Percentiles rank a stretch among this genome's conserved stretches.
phyloP scores from a whole-genome alignment of 495 filamentous ascomycete species.

The Tuber calosporum region DNA sequence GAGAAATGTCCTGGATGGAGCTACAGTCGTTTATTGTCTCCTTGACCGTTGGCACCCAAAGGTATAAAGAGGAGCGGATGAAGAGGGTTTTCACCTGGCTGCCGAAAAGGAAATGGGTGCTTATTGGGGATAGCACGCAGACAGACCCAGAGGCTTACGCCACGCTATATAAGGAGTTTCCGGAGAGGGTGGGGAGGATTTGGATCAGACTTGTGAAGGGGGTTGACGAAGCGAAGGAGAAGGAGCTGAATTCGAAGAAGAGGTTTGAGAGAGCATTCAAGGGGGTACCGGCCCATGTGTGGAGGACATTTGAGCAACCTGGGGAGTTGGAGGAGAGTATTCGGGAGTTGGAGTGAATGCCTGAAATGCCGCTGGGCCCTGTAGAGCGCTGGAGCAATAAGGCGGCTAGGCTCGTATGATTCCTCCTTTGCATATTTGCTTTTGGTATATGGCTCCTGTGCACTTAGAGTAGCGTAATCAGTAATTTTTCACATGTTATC shows the following conservation, averaged over 20 bases:
- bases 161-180: conserved; percentile 57
- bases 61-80: conserved; percentile 80
- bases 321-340: conserved; percentile 54
- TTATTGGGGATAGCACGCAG: conserved; percentile 86
- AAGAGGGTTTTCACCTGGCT: conserved; percentile 67
- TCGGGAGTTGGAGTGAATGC: conserved; percentile 41
- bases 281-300: conserved; percentile 59
- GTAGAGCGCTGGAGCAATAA: not conserved
- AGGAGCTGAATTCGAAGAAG: conserved; percentile 61
- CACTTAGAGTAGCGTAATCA: not conserved
- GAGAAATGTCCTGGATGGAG: conserved; percentile 83
- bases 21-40: conserved; percentile 68
- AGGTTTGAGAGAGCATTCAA: conserved; percentile 81
- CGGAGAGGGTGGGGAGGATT: conserved; percentile 69
- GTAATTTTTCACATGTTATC: not conserved
- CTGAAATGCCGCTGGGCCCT: not conserved
- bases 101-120: conserved; percentile 69
- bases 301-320: conserved; percentile 74
- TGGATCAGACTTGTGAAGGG: conserved; percentile 76
- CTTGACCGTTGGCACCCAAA: conserved; percentile 71
- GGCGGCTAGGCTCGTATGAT: no score
- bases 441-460: not conserved
- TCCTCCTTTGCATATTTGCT: not conserved
- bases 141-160: conserved; percentile 86
- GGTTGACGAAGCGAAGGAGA: conserved; percentile 60